These are phyloP conservation scores for Irineochytrium annulatum DNA, from an alignment of 192 early-diverging fungal genomes.

Conservation along the genomic window DNA sequence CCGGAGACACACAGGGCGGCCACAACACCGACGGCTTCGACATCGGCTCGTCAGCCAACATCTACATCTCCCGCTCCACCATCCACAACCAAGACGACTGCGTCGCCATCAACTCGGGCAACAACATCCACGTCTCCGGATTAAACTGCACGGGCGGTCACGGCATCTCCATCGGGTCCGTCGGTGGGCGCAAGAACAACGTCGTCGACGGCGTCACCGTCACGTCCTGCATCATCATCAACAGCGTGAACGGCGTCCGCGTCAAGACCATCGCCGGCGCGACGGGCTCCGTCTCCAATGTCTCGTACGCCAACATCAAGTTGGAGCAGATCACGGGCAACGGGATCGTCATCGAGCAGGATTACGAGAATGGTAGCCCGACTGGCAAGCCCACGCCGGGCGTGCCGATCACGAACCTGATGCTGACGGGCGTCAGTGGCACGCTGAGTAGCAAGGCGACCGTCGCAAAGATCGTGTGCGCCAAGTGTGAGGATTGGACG, in stretches of 20 bases:
- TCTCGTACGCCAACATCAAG: slow-evolving; percentile 40
- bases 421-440: not conserved
- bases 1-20: slow-evolving; percentile 10
- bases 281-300: slow-evolving; percentile 38
- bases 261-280: slow-evolving; percentile 47
- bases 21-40: slow-evolving; percentile 25
- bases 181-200: slow-evolving; percentile 9
- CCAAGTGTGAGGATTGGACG: too few relatives aligned
- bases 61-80: slow-evolving; percentile 30
- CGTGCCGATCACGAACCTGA: slow-evolving; percentile 39
- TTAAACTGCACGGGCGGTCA: slow-evolving; percentile 44
- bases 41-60: slow-evolving; percentile 14
- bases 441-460: not conserved
- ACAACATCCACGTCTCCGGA: too few relatives aligned
- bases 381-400: slow-evolving; percentile 31
- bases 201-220: slow-evolving; percentile 39
- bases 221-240: slow-evolving; percentile 21
- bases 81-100: slow-evolving; percentile 51
- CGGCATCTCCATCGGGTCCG: slow-evolving; percentile 28
- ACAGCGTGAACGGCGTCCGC: slow-evolving; percentile 27
- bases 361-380: slow-evolving; percentile 39
- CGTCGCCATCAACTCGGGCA: slow-evolving; percentile 45
- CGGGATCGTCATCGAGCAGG: slow-evolving; percentile 41
- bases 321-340: slow-evolving; percentile 29
- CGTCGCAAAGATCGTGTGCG: slow-evolving; percentile 5